Percentiles rank a stretch among this genome's conserved stretches.
phyloP scores from a whole-genome alignment of 257 asterid genomes.

The Verbascum thapsus region DNA sequence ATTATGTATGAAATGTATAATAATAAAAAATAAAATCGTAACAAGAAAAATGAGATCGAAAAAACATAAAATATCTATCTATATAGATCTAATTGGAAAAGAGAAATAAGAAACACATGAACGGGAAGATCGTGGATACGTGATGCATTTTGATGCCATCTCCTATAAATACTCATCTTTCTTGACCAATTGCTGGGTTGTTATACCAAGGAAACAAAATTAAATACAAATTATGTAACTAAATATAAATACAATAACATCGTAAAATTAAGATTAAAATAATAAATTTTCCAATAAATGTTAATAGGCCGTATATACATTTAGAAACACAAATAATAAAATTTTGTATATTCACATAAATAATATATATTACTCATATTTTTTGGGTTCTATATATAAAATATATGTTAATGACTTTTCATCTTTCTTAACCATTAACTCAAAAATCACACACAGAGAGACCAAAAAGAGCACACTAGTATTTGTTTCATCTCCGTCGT shows the following conservation, averaged over 20 bases:
- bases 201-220: conserved; percentile 1
- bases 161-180: conserved; percentile 28
- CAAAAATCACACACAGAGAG: conserved; percentile 19
- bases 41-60: no score
- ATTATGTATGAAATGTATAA: no score
- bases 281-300: no score
- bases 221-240: not conserved
- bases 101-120: no score
- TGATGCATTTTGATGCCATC: not conserved
- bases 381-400: no score
- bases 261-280: not conserved
- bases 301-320: not conserved
- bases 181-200: conserved; percentile 26
- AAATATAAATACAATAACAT: not conserved
- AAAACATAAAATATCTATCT: no score
- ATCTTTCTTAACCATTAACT: no score
- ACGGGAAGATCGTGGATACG: not conserved
- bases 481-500: conserved; percentile 1
- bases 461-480: not conserved
- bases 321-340: no score
- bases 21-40: no score
- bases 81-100: no score
- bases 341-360: not conserved
- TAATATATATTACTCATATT: no score
- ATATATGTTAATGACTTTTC: no score